Evolutionary conservation across 192 early-diverging fungal species (phyloP), one percentile per base, ranked within the genome.

Genomic region (Phlyctochytrium planicorne): DNA sequence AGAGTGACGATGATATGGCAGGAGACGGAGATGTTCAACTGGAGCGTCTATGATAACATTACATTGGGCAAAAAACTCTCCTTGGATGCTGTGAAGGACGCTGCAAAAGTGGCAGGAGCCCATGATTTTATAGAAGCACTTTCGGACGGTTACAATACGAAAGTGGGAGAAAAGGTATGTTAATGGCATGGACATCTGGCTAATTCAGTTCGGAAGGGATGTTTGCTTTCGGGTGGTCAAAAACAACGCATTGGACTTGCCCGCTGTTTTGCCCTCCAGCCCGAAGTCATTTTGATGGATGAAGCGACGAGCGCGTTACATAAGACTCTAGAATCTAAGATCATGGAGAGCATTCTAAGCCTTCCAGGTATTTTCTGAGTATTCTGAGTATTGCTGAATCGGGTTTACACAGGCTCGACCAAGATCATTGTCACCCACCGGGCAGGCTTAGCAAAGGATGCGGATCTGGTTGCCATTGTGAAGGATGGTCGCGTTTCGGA

Each of bases 341-440:
- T n/a, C n/a, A n/a, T n/a, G n/a, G n/a, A n/a, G n/a, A n/a, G n/a
- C n/a, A n/a, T n/a, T n/a, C n/a, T n/a, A n/a, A n/a, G n/a, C n/a
- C n/a, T n/a, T n/a, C n/a, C n/a, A n/a, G n/a, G n/a, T n/a, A n/a
- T n/a, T n/a, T n/a, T n/a, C n/a, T n/a, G n/a, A n/a, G n/a, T n/a
- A n/a, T n/a, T n/a, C n/a, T n/a, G n/a, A n/a, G n/a, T n/a, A n/a
- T n/a, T n/a, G n/a, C n/a, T n/a, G n/a, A n/a, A 56, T 64, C 76
- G 29, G 23, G 80, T 71, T 0, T 67, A 78, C 27, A 31, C 71
- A 12, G 63, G 70, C 23, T 84, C 93, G 53, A 95, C 93, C 12
- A 94, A 93, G n/a, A 88, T 97, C 74, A 88, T 91, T 2, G 89
- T 97, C 74, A 93, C 95, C 2, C 89, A 95, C 72, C 90, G 95